phyloP scores from a whole-genome alignment of 495 filamentous ascomycete genomes.

The Rhypophila decipiens region DNA sequence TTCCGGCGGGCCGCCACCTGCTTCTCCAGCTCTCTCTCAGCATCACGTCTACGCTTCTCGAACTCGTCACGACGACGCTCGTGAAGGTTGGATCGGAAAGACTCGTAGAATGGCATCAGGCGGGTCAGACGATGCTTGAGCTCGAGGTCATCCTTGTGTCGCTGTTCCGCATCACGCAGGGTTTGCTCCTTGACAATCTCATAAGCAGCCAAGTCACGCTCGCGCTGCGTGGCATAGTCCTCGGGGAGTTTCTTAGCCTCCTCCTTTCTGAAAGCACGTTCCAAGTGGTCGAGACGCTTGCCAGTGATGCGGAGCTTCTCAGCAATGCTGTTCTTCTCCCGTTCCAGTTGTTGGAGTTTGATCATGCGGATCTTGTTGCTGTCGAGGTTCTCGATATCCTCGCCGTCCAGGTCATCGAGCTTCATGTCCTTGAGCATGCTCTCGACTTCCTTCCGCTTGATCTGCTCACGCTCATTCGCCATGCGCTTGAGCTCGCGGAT shows the following conservation, averaged over 20 bases:
- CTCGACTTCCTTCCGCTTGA: conserved; percentile 88
- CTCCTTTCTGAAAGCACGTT: conserved; percentile 92
- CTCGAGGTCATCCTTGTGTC: conserved; percentile 81
- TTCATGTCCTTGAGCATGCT: conserved; percentile 94
- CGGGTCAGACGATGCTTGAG: conserved; percentile 86
- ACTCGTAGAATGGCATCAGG: conserved; percentile 73
- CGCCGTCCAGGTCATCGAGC: conserved; percentile 74
- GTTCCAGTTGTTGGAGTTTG: conserved; percentile 91
- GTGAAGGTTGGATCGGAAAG: conserved; percentile 70
- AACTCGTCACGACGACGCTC: conserved; percentile 90
- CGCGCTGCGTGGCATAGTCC: conserved; percentile 80
- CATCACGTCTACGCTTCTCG: conserved; percentile 82
- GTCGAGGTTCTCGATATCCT: conserved; percentile 72
- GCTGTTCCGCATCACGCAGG: conserved; percentile 70
- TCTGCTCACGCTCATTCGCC: conserved; percentile 82
- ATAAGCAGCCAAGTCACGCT: conserved; percentile 72
- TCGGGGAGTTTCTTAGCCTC: conserved; percentile 84
- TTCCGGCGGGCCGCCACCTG: conserved; percentile 81
- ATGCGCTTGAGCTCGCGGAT: conserved; percentile 85
- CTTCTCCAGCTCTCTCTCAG: conserved; percentile 81
- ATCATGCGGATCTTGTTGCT: conserved; percentile 82
- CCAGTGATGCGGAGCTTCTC: conserved; percentile 86
- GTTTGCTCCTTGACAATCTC: conserved; percentile 70
- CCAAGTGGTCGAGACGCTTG: conserved; percentile 95
- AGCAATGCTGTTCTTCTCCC: conserved; percentile 90